Conservation (phyloP, 768 basidiomycete species). For the Pluteus cervinus region DNA sequence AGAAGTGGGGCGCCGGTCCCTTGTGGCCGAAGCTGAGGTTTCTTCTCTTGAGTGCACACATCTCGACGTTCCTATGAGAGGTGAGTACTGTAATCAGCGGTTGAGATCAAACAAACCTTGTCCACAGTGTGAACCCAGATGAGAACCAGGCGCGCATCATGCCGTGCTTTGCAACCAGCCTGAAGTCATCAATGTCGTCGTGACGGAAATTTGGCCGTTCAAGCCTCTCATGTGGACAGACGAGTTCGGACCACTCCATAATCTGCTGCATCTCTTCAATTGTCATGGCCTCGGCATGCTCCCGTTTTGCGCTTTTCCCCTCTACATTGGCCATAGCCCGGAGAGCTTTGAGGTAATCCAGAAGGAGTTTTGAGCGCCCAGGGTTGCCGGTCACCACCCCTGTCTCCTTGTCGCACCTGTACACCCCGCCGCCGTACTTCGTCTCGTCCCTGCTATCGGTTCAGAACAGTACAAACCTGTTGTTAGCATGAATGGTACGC, state of each 20-base stretch:
- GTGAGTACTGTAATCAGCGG: too few species aligned
- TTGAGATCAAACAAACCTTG: neutral
- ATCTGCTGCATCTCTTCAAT: conserved; percentile 4
- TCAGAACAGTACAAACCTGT: neutral
- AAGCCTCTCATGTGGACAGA: conserved; percentile 1
- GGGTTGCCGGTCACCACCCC: conserved; percentile 1
- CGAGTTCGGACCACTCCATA: conserved; percentile 1
- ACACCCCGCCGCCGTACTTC: neutral
- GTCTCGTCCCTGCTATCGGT: conserved; percentile 1
- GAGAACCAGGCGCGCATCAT: conserved; percentile 5
- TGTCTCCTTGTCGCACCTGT: conserved; percentile 1
- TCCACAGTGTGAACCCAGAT: conserved; percentile 6
- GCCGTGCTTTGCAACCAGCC: neutral
- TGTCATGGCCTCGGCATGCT: conserved; percentile 3
- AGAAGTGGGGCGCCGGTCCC: conserved; percentile 13
- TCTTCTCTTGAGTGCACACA: too few species aligned
- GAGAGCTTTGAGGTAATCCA: neutral
- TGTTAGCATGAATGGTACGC: neutral
- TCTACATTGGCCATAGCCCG: neutral
- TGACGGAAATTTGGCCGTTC: too few species aligned
- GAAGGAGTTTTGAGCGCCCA: neutral
- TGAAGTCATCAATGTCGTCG: neutral
- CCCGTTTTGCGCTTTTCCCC: neutral
- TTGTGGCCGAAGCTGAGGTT: too few species aligned
- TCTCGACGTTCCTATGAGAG: too few species aligned